Conservation (phyloP, 2,329 filamentous ascomycete genomes). For the Paraphaeosphaeria minitans region DNA sequence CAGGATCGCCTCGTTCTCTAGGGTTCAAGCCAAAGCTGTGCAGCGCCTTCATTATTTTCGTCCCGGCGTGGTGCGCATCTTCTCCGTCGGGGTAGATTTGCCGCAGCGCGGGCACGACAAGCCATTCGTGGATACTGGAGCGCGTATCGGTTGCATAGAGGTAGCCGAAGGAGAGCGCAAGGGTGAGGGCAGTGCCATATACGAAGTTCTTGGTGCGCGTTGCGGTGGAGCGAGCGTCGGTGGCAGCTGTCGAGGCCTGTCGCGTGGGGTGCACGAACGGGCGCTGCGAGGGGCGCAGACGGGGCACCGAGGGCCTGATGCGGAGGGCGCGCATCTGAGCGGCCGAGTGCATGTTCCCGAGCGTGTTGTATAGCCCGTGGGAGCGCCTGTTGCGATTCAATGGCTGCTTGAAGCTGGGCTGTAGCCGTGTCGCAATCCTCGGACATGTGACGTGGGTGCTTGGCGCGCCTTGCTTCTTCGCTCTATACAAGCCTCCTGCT, state of each 20-base stretch:
- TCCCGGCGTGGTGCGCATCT: constrained; percentile 86
- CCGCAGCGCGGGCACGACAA: constrained; percentile 66
- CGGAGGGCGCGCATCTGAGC: constrained; percentile 35
- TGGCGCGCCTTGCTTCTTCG: not conserved
- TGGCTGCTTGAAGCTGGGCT: constrained; percentile 16
- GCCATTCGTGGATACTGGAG: constrained; percentile 58
- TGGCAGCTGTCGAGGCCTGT: constrained; percentile 36
- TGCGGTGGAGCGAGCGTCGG: constrained; percentile 46
- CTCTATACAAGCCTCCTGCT: too few species aligned
- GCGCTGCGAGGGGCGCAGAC: constrained; percentile 21
- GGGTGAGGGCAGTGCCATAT: constrained; percentile 59
- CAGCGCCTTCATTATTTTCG: constrained; percentile 70
- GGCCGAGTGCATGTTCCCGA: constrained; percentile 32
- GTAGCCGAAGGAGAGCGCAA: constrained; percentile 54
- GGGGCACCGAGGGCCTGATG: constrained; percentile 30
- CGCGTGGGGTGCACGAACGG: constrained; percentile 26
- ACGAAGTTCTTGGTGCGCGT: constrained; percentile 57
- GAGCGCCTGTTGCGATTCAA: constrained; percentile 27
- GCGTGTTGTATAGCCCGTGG: constrained; percentile 24
- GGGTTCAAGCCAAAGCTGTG: constrained; percentile 78
- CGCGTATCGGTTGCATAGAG: constrained; percentile 61
- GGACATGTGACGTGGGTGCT: constrained; percentile 3
- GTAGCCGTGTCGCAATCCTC: not conserved
- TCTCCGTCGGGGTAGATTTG: constrained; percentile 76
- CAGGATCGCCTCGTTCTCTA: constrained; percentile 73